Evolutionary conservation across 2,329 filamentous ascomycete genomes (phyloP).

Genomic region (Cladosporium sp.): DNA sequence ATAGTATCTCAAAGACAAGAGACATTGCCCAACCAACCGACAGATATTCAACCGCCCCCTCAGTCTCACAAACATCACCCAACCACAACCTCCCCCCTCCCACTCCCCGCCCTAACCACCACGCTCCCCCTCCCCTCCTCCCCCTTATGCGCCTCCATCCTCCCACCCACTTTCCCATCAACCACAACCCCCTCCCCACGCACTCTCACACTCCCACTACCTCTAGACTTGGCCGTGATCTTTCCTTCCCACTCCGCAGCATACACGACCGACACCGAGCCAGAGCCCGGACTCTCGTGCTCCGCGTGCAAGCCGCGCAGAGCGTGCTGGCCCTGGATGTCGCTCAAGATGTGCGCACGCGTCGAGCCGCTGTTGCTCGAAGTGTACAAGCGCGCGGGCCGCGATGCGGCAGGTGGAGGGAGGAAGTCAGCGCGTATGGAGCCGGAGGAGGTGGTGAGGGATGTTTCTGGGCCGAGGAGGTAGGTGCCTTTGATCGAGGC

Average conservation of each 20-base stretch:
- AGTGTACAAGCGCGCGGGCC: constrained; percentile 27
- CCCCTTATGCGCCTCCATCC: constrained; percentile 39
- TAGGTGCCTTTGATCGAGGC: constrained; percentile 37
- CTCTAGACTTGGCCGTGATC: constrained; percentile 34
- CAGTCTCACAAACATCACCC: no score
- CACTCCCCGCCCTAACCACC: constrained; percentile 29
- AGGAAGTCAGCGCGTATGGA: constrained; percentile 34
- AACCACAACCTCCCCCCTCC: constrained; percentile 22
- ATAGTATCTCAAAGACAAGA: no score
- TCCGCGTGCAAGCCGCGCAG: constrained; percentile 27
- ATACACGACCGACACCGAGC: constrained; percentile 36
- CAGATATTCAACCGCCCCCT: no score
- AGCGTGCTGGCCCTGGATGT: constrained; percentile 17
- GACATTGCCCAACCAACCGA: no score
- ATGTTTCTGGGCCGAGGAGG: constrained; percentile 38
- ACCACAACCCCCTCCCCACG: constrained; percentile 36
- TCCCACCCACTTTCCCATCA: constrained; percentile 24
- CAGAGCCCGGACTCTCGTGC: constrained; percentile 31
- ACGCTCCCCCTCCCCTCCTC: constrained; percentile 29
- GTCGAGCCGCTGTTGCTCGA: constrained; percentile 34
- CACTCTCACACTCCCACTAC: constrained; percentile 36
- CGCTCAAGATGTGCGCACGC: constrained; percentile 29
- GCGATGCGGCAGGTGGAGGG: constrained; percentile 30
- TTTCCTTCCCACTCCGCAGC: constrained; percentile 41
- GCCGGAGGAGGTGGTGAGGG: constrained; percentile 35